Conservation (phyloP, 441 rosid species). For the Lagerstroemia fauriei region DNA sequence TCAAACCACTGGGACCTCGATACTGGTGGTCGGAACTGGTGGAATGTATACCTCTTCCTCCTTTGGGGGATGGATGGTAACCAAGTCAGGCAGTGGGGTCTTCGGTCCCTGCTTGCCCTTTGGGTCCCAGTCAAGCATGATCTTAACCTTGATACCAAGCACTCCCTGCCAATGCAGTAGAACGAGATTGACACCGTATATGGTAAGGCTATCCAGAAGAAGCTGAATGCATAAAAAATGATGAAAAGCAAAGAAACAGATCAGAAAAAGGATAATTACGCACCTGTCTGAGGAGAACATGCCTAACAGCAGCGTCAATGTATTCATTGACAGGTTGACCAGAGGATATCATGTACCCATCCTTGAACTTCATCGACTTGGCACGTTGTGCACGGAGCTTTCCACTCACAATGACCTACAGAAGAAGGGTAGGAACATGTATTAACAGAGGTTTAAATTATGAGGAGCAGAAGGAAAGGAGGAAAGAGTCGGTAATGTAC, state of each 20-base stretch:
- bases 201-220: not conserved
- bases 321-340: slow-evolving; percentile 70
- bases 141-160: slow-evolving; percentile 58
- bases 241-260: not conserved
- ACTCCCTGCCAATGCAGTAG: slow-evolving; percentile 39
- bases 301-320: slow-evolving; percentile 65
- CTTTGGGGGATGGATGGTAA: slow-evolving; percentile 56
- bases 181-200: not conserved
- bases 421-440: not conserved
- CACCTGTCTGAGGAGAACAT: slow-evolving; percentile 63
- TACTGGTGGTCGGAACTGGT: slow-evolving; percentile 37
- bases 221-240: not conserved
- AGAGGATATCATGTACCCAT: slow-evolving; percentile 77
- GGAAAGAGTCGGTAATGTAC: slow-evolving; percentile 21
- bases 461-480: not conserved
- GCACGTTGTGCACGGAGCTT: slow-evolving; percentile 64
- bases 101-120: slow-evolving; percentile 53
- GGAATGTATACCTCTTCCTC: slow-evolving; percentile 43
- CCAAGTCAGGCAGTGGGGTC: slow-evolving; percentile 60
- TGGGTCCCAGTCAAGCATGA: slow-evolving; percentile 64
- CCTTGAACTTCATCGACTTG: slow-evolving; percentile 75
- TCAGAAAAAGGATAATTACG: not conserved
- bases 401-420: slow-evolving; percentile 55
- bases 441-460: not conserved
- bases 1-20: slow-evolving; percentile 52